Evolutionary conservation across 2,329 filamentous ascomycete species (phyloP).

Genomic region (Monilinia polystroma): DNA sequence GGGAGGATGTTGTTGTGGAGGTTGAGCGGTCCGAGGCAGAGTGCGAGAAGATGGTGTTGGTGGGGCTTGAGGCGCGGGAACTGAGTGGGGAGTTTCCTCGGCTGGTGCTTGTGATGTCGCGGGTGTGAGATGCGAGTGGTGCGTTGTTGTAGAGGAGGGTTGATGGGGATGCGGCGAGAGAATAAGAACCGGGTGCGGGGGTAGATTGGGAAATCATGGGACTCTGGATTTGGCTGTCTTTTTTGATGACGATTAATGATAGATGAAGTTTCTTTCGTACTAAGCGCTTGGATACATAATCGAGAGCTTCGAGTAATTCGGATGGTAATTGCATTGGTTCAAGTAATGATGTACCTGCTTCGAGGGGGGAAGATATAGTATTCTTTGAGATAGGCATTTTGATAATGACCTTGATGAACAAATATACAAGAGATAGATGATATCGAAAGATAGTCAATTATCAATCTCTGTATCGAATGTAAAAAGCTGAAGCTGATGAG

Average conservation of each 20-base stretch:
- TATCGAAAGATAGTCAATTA: background rate
- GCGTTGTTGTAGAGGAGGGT: constrained; percentile 27
- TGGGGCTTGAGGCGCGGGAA: constrained; percentile 24
- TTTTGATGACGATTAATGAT: constrained; percentile 57
- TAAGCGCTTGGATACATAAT: constrained; percentile 57
- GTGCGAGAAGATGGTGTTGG: constrained; percentile 20
- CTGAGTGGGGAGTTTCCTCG: constrained; percentile 18
- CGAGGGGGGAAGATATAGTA: constrained; percentile 61
- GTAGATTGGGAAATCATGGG: constrained; percentile 14
- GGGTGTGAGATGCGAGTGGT: constrained; percentile 17
- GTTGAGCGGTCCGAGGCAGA: constrained; percentile 24
- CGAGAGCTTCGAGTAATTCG: constrained; percentile 54
- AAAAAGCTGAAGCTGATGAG: constrained; percentile 16
- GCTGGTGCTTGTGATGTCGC: background rate
- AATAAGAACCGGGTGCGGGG: constrained; percentile 15
- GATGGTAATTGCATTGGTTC: constrained; percentile 57
- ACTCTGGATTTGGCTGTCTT: constrained; percentile 47
- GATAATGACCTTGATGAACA: constrained; percentile 5
- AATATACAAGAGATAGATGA: background rate
- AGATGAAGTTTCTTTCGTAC: constrained; percentile 56
- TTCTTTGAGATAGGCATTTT: constrained; percentile 46
- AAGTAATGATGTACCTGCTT: constrained; percentile 60
- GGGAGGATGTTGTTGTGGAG: constrained; percentile 23
- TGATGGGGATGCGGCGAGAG: constrained; percentile 26
- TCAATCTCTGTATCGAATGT: background rate